A percentile compares a stretch with the other conserved stretches of the same genome.
These are phyloP conservation scores for Fusarium pseudocircinatum DNA, from an alignment of 2,329 filamentous ascomycete species.

Conservation along the genomic window DNA sequence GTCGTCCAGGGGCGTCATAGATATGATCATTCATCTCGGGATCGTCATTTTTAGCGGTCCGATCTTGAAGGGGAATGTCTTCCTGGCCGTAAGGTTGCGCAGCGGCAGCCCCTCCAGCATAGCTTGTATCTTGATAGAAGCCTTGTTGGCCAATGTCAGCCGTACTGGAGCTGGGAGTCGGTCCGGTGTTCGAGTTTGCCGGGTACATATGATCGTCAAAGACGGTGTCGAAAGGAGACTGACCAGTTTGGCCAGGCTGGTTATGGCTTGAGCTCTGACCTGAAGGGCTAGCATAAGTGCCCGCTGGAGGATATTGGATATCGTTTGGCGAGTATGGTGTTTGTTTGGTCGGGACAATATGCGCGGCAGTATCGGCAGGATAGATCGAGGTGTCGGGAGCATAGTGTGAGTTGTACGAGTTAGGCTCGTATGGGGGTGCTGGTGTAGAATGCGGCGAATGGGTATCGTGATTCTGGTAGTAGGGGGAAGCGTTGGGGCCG, in stretches of 20 bases:
- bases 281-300: slow-evolving; percentile 38
- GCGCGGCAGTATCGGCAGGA: slow-evolving; percentile 27
- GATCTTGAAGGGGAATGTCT: slow-evolving; percentile 67
- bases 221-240: slow-evolving; percentile 70
- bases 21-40: slow-evolving; percentile 65
- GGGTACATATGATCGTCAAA: slow-evolving; percentile 76
- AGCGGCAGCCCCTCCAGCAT: slow-evolving; percentile 60
- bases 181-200: slow-evolving; percentile 56
- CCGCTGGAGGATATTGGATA: slow-evolving; percentile 31
- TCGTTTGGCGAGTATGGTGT: slow-evolving; percentile 37
- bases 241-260: slow-evolving; percentile 49
- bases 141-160: slow-evolving; percentile 51
- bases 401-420: slow-evolving; percentile 46
- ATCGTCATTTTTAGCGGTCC: slow-evolving; percentile 54
- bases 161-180: slow-evolving; percentile 48
- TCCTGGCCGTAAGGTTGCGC: slow-evolving; percentile 56
- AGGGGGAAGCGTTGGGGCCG: slow-evolving; percentile 53
- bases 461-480: slow-evolving; percentile 52
- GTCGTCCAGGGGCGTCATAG: slow-evolving; percentile 62
- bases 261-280: slow-evolving; percentile 39
- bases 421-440: slow-evolving; percentile 50
- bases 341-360: slow-evolving; percentile 31
- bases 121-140: slow-evolving; percentile 65
- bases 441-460: slow-evolving; percentile 54
- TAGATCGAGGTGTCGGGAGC: slow-evolving; percentile 34